Percentiles rank a stretch among this genome's conserved stretches.
Conservation (phyloP, 495 filamentous ascomycete genomes). For the Hypoxylon trugodes region DNA sequence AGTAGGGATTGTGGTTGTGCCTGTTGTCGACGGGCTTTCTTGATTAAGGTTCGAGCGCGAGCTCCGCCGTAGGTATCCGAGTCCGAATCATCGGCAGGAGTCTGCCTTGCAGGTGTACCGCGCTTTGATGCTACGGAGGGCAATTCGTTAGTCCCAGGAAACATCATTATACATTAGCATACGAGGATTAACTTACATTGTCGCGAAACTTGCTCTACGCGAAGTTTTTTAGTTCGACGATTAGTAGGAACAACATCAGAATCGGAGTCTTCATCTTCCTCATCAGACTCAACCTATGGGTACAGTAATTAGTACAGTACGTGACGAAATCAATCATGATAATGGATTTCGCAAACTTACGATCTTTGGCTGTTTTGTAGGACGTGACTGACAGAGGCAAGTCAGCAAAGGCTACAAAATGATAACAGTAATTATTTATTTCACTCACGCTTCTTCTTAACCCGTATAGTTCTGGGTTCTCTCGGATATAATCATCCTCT, state of each 20-base stretch:
- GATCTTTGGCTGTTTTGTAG: slow-evolving; percentile 58
- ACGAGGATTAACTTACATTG: slow-evolving; percentile 50
- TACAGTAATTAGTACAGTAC: slow-evolving; percentile 40
- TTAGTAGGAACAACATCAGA: slow-evolving; percentile 67
- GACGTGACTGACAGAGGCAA: slow-evolving; percentile 54
- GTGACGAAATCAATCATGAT: background rate
- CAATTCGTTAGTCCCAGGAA: slow-evolving; percentile 38
- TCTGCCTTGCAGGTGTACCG: slow-evolving; percentile 67
- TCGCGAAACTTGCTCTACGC: slow-evolving; percentile 59
- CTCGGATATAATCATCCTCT: slow-evolving; percentile 82
- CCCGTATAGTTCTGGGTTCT: slow-evolving; percentile 96
- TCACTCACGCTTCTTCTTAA: slow-evolving; percentile 84
- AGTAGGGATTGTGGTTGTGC: slow-evolving; percentile 65
- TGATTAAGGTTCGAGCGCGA: slow-evolving; percentile 69
- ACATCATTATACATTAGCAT: background rate
- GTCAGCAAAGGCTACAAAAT: slow-evolving; percentile 51
- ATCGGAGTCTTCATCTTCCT: slow-evolving; percentile 75
- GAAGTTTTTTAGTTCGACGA: slow-evolving; percentile 56
- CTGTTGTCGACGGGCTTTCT: slow-evolving; percentile 76
- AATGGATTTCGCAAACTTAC: slow-evolving; percentile 49
- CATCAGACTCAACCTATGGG: slow-evolving; percentile 71
- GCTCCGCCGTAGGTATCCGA: slow-evolving; percentile 80
- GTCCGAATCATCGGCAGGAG: slow-evolving; percentile 68
- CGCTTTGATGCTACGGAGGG: slow-evolving; percentile 68
- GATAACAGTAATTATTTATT: background rate